phyloP scores from a whole-genome alignment of 352 stramenopile species.

The Peronospora tabacina region DNA sequence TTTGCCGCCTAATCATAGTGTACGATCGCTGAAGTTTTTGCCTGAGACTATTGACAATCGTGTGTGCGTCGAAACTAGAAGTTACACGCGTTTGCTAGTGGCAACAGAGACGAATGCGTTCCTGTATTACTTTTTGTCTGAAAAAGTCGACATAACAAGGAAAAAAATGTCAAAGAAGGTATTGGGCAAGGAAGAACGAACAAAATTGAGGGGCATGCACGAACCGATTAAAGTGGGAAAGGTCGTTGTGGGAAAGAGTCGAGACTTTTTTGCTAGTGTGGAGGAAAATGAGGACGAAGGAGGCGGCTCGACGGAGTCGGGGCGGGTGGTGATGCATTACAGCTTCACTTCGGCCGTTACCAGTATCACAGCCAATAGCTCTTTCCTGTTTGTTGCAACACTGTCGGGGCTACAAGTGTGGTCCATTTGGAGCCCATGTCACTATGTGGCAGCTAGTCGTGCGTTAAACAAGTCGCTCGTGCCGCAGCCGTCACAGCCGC shows the following conservation, averaged over 20 bases:
- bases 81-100: slow-evolving; percentile 70
- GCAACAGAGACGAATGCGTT: slow-evolving; percentile 58
- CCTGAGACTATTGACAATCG: slow-evolving; percentile 80
- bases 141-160: slow-evolving; percentile 56
- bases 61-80: slow-evolving; percentile 60
- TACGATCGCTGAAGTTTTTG: slow-evolving; percentile 63
- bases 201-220: slow-evolving; percentile 35
- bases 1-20: slow-evolving; percentile 62
- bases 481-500: slow-evolving; percentile 61
- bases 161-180: slow-evolving; percentile 80
- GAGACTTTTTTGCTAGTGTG: slow-evolving; percentile 36
- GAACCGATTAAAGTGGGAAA: slow-evolving; percentile 37
- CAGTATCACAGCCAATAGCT: slow-evolving; percentile 74
- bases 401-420: slow-evolving; percentile 66
- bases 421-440: slow-evolving; percentile 84
- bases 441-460: slow-evolving; percentile 63
- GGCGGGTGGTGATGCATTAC: slow-evolving; percentile 82
- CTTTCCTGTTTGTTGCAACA: slow-evolving; percentile 75
- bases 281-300: slow-evolving; percentile 12
- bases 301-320: slow-evolving; percentile 36
- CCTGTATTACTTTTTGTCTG: slow-evolving; percentile 77
- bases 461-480: slow-evolving; percentile 48
- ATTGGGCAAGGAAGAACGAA: slow-evolving; percentile 41
- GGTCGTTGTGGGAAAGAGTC: slow-evolving; percentile 17
- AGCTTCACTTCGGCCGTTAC: slow-evolving; percentile 55